Conservation (phyloP, 73 alveolate genomes). For the Paramecium primaurelia region DNA sequence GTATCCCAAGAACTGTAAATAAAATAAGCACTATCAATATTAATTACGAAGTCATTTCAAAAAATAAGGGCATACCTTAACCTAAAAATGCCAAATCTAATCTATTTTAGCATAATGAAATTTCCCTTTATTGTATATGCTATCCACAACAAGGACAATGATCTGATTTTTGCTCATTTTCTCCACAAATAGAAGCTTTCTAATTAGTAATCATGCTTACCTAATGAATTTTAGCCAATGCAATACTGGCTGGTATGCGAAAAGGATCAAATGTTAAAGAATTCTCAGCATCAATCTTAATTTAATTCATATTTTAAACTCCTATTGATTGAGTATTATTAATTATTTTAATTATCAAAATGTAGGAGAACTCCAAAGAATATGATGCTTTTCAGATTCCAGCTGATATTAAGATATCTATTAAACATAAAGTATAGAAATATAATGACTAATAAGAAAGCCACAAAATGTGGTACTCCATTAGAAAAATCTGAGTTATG, state of each 20-base stretch:
- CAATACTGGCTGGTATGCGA: not conserved
- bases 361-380: not conserved
- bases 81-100: not conserved
- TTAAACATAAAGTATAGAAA: not conserved
- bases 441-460: not conserved
- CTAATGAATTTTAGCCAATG: not conserved
- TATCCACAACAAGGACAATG: not conserved
- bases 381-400: not conserved
- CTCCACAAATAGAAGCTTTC: not conserved
- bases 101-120: not conserved
- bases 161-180: not conserved
- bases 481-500: not conserved
- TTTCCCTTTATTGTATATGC: not conserved
- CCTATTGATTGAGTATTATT: not conserved
- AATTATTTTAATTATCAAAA: not conserved
- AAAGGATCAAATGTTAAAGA: not conserved
- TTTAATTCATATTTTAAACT: not conserved
- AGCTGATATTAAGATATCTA: not conserved
- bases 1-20: not conserved
- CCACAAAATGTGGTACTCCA: not conserved
- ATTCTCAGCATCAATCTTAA: not conserved
- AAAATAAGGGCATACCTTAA: constrained; percentile 28
- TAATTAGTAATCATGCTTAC: not conserved
- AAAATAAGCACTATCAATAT: not conserved
- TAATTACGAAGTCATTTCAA: constrained; percentile 3